Evolutionary conservation across 352 stramenopile species (phyloP), one percentile per base, ranked within the genome.

Genomic region (Phytophthora sp.): DNA sequence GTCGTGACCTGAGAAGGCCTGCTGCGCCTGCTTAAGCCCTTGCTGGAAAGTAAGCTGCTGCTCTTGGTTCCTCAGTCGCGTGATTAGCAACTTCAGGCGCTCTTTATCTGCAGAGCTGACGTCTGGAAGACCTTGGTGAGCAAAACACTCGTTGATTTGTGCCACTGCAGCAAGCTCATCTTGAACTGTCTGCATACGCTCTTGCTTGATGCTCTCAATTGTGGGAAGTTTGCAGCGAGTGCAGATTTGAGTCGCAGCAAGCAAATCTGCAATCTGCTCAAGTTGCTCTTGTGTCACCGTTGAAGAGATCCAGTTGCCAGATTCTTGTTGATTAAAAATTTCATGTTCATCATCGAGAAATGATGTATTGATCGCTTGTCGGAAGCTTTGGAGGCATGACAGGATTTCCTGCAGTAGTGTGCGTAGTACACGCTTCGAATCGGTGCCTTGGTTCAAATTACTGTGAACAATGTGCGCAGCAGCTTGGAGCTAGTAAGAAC

Each of bases 21-120:
- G 57, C 31, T 83, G 76, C 1, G 69, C 49, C 42, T 45, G 24
- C 4, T 69, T 35, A 9, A 86, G 50, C 0, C 37, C 46, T 6
- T 23, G 53, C 20, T 86, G 76, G 34, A 86, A 83, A 15, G 18
- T 15, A 20, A 74, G 62, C 15, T 70, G 64, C 50, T 76, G 61
- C 24, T 86, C 76, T 43, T 67, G 55, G 2, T 55, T 9, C 1
- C 74, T 75, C 5, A 76, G 44, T 6, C 26, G 13, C 12, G 49
- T 46, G 15, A 86, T 58, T n/a, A 79, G 21, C 9, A 31, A 1
- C 30, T 48, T 26, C 13, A 71, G 39, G 13, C 23, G 27, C 23
- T 44, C 39, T 20, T 18, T 42, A 46, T 73, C 32, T 3, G 20
- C 21, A 27, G 21, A 24, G 20, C 15, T 38, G n/a, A 45, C 10